These are phyloP conservation scores for Leccinum pellstonianum DNA, from an alignment of 768 basidiomycete species.

Conservation along the genomic window DNA sequence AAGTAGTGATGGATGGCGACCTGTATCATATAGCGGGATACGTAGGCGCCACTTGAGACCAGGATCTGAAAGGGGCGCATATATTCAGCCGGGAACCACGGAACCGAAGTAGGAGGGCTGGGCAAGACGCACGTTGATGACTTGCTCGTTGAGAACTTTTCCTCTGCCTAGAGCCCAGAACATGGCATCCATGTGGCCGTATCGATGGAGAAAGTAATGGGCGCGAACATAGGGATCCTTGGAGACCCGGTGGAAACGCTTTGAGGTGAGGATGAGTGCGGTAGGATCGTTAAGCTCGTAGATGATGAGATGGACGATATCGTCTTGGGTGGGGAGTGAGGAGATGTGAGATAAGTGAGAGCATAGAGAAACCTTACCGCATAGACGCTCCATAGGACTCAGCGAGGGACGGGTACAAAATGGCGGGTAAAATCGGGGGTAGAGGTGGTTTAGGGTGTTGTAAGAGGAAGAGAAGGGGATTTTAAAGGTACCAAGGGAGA, in stretches of 20 bases:
- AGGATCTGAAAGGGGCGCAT: constrained; percentile 53
- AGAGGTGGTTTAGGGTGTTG: neutral
- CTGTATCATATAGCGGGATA: constrained; percentile 78
- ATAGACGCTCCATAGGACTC: constrained; percentile 58
- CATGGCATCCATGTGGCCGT: constrained; percentile 67
- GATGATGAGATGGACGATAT: constrained; percentile 72
- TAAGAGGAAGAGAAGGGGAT: neutral
- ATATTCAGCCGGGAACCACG: constrained; percentile 23
- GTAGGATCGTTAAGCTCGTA: constrained; percentile 69
- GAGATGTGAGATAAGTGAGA: constrained; percentile 5
- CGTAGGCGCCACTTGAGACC: constrained; percentile 69
- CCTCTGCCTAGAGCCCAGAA: constrained; percentile 76
- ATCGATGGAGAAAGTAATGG: constrained; percentile 72
- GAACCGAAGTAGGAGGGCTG: constrained; percentile 20
- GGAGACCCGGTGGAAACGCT: constrained; percentile 60
- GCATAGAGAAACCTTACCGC: constrained; percentile 47
- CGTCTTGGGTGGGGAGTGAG: constrained; percentile 37
- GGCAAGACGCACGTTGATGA: constrained; percentile 59
- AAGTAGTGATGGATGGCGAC: constrained; percentile 79
- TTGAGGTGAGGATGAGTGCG: constrained; percentile 54
- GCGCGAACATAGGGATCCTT: constrained; percentile 75
- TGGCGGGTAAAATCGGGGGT: constrained; percentile 4
- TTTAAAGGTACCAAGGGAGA: constrained; percentile 6
- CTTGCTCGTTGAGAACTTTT: constrained; percentile 58
- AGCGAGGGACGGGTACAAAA: neutral